Conservation (phyloP, 2,329 filamentous ascomycete species). For the Hypoxylon sp. region DNA sequence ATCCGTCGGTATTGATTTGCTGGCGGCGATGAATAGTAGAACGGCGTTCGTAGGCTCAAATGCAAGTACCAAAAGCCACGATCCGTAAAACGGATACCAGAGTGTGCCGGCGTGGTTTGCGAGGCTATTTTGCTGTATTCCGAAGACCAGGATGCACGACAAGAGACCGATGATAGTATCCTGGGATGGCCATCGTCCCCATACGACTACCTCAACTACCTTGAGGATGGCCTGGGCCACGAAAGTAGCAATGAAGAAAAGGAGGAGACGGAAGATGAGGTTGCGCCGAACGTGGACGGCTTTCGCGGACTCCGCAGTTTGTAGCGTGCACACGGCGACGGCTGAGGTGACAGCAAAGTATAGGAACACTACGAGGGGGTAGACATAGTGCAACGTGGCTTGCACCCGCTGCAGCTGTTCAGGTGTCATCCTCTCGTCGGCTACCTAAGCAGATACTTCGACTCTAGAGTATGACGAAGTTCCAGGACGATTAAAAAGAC, state of each 20-base stretch:
- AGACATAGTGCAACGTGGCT: constrained; percentile 67
- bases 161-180: constrained; percentile 68
- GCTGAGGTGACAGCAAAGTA: constrained; percentile 67
- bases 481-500: constrained; percentile 2
- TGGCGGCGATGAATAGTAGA: constrained; percentile 50
- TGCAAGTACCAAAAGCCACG: constrained; percentile 68
- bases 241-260: constrained; percentile 60
- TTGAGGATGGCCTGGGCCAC: constrained; percentile 60
- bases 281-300: constrained; percentile 56
- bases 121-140: constrained; percentile 68
- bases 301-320: constrained; percentile 56
- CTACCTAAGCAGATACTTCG: constrained; percentile 25
- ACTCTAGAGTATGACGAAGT: constrained; percentile 9
- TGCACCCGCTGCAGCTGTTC: constrained; percentile 49
- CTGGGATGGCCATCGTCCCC: constrained; percentile 56
- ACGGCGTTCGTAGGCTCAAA: constrained; percentile 65
- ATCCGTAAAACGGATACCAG: constrained; percentile 73
- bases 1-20: constrained; percentile 27
- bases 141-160: constrained; percentile 73
- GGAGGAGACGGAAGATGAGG: constrained; percentile 58
- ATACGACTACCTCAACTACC: constrained; percentile 52
- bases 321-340: constrained; percentile 65
- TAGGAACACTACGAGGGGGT: constrained; percentile 66
- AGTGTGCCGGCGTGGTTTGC: constrained; percentile 62
- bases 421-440: constrained; percentile 32